Evolutionary conservation across 805 yeast species (phyloP).

Genomic region (Kurtzmaniella cleridarum): DNA sequence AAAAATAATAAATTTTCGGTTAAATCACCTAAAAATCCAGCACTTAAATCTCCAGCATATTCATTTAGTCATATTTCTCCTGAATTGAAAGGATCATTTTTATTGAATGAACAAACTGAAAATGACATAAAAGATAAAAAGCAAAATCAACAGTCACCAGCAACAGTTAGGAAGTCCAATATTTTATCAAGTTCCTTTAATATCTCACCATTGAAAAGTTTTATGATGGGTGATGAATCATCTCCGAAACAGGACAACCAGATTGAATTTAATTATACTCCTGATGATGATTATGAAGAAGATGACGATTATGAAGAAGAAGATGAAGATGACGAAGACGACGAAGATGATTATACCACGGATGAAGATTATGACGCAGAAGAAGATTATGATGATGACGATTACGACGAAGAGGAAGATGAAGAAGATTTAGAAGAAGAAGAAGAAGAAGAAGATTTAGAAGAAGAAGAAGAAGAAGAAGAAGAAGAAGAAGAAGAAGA

Average conservation of each 20-base stretch:
- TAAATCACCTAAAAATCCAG: neutral
- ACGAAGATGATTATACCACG: slow-evolving; percentile 23
- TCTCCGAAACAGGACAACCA: slow-evolving; percentile 16
- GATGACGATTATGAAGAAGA: slow-evolving; percentile 11
- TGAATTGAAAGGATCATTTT: slow-evolving; percentile 10
- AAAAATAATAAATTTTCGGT: neutral
- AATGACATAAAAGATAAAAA: slow-evolving; percentile 8
- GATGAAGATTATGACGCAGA: slow-evolving; percentile 19
- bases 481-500: slow-evolving; percentile 11
- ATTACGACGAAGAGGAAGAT: slow-evolving; percentile 18
- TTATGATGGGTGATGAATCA: slow-evolving; percentile 27
- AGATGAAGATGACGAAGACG: slow-evolving; percentile 23
- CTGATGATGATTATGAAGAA: slow-evolving; percentile 10
- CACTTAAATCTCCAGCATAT: slow-evolving; percentile 13
- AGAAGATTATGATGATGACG: slow-evolving; percentile 26
- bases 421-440: slow-evolving; percentile 12
- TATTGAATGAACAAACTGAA: neutral
- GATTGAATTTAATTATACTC: slow-evolving; percentile 16
- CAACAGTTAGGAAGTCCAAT: slow-evolving; percentile 18
- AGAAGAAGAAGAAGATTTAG: slow-evolving; percentile 10
- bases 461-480: slow-evolving; percentile 12
- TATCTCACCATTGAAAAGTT: slow-evolving; percentile 36
- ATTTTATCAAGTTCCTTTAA: slow-evolving; percentile 31
- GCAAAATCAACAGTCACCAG: slow-evolving; percentile 6
- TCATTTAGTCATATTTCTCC: slow-evolving; percentile 1